Percentiles rank a stretch among this genome's conserved stretches.
These are phyloP conservation scores for Phascolomyces articulosus DNA, from an alignment of 371 early-diverging fungal species.

Conservation along the genomic window DNA sequence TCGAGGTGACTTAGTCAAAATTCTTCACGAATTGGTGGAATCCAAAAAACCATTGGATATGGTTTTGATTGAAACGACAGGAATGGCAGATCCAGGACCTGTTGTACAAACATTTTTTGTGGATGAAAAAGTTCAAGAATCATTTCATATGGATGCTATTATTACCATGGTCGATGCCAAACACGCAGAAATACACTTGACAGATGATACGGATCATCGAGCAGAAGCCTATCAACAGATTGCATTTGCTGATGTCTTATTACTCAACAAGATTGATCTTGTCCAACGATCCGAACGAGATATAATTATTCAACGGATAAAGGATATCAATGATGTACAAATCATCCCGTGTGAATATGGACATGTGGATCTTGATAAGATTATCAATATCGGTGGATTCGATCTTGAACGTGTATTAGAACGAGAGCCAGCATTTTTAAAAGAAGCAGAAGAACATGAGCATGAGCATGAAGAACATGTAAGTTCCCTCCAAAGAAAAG, in stretches of 20 bases:
- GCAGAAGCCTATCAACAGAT: constrained; percentile 31
- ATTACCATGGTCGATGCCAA: constrained; percentile 43
- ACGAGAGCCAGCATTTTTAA: constrained; percentile 30
- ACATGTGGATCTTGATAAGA: constrained; percentile 24
- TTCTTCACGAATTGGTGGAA: constrained; percentile 25
- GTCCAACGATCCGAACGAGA: constrained; percentile 19
- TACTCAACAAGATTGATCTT: constrained; percentile 44
- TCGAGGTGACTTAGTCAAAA: constrained; percentile 35
- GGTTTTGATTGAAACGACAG: constrained; percentile 42
- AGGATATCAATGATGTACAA: constrained; percentile 23
- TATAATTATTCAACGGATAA: constrained; percentile 7
- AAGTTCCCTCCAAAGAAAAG: not conserved
- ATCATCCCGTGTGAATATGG: constrained; percentile 26
- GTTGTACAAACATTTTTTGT: constrained; percentile 38
- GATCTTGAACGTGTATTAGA: constrained; percentile 34
- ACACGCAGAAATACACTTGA: constrained; percentile 24
- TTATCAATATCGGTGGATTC: constrained; percentile 32
- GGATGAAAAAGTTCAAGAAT: constrained; percentile 26
- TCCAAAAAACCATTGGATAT: constrained; percentile 23
- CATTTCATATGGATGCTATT: constrained; percentile 34
- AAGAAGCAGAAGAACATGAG: constrained; percentile 6
- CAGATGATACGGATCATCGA: constrained; percentile 8
- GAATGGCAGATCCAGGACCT: constrained; percentile 46
- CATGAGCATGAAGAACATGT: constrained; percentile 17
- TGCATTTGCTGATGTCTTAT: constrained; percentile 37